Evolutionary conservation across 495 filamentous ascomycete species (phyloP).

Genomic region (Aspergillus nidulans): DNA sequence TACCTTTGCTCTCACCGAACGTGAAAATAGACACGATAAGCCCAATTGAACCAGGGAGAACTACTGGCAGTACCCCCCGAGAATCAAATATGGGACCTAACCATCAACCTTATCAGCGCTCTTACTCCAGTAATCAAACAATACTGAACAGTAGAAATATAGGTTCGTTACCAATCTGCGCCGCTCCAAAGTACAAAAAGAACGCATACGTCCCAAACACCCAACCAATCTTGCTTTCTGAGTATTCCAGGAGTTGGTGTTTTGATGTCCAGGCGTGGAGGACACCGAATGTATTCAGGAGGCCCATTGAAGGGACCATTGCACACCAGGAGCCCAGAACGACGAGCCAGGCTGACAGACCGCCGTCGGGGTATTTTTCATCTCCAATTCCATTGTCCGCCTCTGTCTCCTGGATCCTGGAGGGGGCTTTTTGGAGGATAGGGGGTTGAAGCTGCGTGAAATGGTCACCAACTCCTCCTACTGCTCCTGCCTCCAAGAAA

Average conservation of each 20-base stretch:
- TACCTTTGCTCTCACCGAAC: constrained; percentile 48
- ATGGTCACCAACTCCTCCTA: too few species aligned
- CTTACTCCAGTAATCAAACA: too few species aligned
- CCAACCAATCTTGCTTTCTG: constrained; percentile 61
- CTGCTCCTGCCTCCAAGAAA: too few species aligned
- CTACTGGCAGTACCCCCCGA: constrained; percentile 18
- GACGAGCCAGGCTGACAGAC: constrained; percentile 59
- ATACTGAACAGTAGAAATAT: too few species aligned
- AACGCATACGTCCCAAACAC: constrained; percentile 67
- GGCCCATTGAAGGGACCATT: constrained; percentile 58
- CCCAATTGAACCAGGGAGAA: constrained; percentile 27
- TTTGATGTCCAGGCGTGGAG: constrained; percentile 54
- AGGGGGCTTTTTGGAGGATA: too few species aligned
- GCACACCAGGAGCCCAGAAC: constrained; percentile 61
- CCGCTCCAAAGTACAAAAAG: constrained; percentile 48
- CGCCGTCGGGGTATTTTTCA: constrained; percentile 58
- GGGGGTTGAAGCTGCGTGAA: too few species aligned
- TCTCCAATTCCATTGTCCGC: background rate
- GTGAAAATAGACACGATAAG: constrained; percentile 29
- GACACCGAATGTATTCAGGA: constrained; percentile 65
- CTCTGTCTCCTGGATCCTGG: too few species aligned
- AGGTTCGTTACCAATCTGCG: constrained; percentile 33
- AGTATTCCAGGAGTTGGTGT: constrained; percentile 51
- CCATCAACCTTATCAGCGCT: too few species aligned
- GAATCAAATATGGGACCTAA: constrained; percentile 30